These are phyloP conservation scores for Cucurbita pepo DNA, from an alignment of 306 rosid species.

Conservation along the genomic window DNA sequence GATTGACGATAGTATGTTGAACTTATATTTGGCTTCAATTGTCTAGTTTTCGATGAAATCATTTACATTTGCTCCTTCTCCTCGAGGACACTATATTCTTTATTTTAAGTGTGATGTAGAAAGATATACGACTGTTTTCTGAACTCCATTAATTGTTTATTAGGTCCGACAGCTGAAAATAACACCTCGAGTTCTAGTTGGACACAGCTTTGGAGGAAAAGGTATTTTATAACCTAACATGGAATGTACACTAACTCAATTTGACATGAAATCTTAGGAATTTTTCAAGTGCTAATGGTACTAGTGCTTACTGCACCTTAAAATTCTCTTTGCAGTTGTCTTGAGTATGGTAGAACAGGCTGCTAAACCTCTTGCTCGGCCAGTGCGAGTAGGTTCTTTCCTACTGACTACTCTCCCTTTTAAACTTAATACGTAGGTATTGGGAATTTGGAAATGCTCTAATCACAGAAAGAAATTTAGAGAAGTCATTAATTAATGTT, in stretches of 20 bases:
- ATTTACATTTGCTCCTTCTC: background rate
- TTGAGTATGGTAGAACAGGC: constrained; percentile 97
- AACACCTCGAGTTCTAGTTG: constrained; percentile 79
- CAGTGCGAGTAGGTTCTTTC: constrained; percentile 54
- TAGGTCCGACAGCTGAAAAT: constrained; percentile 67
- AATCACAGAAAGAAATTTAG: background rate
- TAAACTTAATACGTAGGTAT: background rate
- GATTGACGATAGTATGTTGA: background rate
- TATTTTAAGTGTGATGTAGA: background rate
- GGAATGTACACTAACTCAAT: background rate
- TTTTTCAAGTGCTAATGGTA: constrained; percentile 3
- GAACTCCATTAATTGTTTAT: constrained; percentile 5
- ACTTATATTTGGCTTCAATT: background rate
- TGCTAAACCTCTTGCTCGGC: constrained; percentile 93
- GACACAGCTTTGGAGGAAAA: constrained; percentile 98
- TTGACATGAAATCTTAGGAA: constrained; percentile 2
- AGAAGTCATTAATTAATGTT: background rate
- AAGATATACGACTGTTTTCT: background rate
- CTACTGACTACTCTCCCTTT: background rate
- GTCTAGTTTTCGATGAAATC: background rate
- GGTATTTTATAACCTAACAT: constrained; percentile 21
- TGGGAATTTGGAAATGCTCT: background rate
- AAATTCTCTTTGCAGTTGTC: constrained; percentile 40
- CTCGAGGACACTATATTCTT: background rate
- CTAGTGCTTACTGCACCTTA: constrained; percentile 12